Evolutionary conservation across 75 land plant species (phyloP).

Genomic region (Sequoia sempervirens): DNA sequence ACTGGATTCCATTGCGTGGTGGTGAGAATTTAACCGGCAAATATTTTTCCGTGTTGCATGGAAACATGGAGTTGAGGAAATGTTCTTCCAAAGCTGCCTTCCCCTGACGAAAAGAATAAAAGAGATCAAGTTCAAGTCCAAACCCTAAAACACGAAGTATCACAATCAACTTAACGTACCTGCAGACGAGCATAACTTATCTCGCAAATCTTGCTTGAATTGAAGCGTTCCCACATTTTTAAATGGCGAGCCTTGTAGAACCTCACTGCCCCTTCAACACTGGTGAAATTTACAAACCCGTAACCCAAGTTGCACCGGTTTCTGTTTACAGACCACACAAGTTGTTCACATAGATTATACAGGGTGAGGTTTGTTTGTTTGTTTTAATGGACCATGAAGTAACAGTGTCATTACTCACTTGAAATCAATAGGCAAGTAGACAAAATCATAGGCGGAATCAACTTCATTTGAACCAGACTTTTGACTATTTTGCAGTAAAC

Average conservation of each 20-base stretch:
- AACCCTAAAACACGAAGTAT: too few species aligned
- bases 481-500: conserved; percentile 28
- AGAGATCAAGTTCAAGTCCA: too few species aligned
- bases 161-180: too few species aligned
- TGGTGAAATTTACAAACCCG: conserved; percentile 53
- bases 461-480: conserved; percentile 10
- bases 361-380: too few species aligned
- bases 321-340: conserved; percentile 9
- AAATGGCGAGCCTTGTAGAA: conserved; percentile 31
- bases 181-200: conserved; percentile 51
- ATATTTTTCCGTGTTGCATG: too few species aligned
- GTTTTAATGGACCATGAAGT: neutral
- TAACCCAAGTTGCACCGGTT: conserved; percentile 51
- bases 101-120: neutral
- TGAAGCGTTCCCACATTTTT: conserved; percentile 35
- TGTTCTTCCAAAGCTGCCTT: too few species aligned
- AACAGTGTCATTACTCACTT: conserved; percentile 23
- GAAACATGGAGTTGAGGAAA: too few species aligned
- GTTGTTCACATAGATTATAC: neutral
- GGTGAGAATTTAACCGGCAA: too few species aligned
- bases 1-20: too few species aligned
- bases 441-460: conserved; percentile 60
- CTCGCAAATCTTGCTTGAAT: conserved; percentile 42
- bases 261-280: conserved; percentile 24
- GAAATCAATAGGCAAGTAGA: conserved; percentile 75